Evolutionary conservation across 2,329 filamentous ascomycete genomes (phyloP).

Genomic region (Aspergillus proliferans): DNA sequence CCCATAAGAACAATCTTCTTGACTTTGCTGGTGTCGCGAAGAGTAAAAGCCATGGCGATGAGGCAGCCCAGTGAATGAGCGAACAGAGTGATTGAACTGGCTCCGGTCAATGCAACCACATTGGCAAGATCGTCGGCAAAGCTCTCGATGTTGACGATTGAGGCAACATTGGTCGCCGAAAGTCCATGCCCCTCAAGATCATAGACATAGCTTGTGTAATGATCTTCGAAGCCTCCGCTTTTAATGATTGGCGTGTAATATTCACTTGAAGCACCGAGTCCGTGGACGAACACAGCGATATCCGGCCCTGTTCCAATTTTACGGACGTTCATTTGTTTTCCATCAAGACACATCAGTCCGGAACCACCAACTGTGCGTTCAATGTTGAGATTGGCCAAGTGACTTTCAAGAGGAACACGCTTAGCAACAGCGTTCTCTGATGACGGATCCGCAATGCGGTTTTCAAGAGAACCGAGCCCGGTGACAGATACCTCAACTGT

Average conservation of each 20-base stretch:
- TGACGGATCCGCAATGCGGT: conserved; percentile 30
- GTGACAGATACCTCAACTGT: conserved; percentile 39
- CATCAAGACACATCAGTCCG: conserved; percentile 33
- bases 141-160: conserved; percentile 37
- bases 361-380: conserved; percentile 20
- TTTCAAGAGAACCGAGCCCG: conserved; percentile 36
- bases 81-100: conserved; percentile 33
- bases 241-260: conserved; percentile 43
- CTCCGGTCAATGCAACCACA: conserved; percentile 31
- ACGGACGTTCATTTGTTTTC: conserved; percentile 28
- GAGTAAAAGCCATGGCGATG: conserved; percentile 40
- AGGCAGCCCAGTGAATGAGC: conserved; percentile 51
- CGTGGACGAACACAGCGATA: conserved; percentile 48
- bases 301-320: conserved; percentile 19
- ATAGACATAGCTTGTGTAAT: conserved; percentile 34
- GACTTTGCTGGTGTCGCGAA: conserved; percentile 36
- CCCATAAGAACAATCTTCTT: conserved; percentile 44
- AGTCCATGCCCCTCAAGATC: conserved; percentile 54
- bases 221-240: conserved; percentile 18
- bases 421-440: conserved; percentile 15
- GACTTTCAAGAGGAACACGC: conserved; percentile 1
- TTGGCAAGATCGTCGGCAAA: conserved; percentile 40
- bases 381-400: conserved; percentile 27
- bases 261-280: conserved; percentile 44
- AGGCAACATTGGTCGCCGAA: conserved; percentile 39